A percentile compares a stretch with the other conserved stretches of the same genome.
These are phyloP conservation scores for Ocimum tenuiflorum DNA, from an alignment of 257 asterid species.

Conservation along the genomic window DNA sequence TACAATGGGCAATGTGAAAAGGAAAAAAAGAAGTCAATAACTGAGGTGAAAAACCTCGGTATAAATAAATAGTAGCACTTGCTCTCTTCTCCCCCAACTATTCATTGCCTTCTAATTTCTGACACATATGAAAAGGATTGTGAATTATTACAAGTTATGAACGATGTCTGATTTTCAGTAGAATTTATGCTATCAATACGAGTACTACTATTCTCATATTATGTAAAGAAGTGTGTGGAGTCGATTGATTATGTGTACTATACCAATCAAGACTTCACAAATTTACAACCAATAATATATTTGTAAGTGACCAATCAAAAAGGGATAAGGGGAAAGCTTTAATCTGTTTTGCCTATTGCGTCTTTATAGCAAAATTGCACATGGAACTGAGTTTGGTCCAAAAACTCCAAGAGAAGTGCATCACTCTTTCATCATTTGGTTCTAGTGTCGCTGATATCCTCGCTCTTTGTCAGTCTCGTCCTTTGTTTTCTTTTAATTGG, in stretches of 20 bases:
- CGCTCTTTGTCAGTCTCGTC: no score
- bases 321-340: background rate
- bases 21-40: constrained; percentile 8
- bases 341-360: background rate
- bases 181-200: no score
- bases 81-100: background rate
- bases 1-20: constrained; percentile 3
- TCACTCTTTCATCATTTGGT: no score
- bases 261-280: constrained; percentile 5
- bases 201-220: no score
- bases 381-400: no score
- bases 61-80: background rate
- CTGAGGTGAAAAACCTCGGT: background rate
- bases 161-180: background rate
- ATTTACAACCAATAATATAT: background rate
- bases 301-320: constrained; percentile 1
- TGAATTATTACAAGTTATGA: constrained; percentile 4
- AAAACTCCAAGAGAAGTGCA: no score
- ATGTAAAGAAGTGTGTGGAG: no score
- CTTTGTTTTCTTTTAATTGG: no score
- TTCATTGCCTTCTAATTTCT: background rate
- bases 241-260: background rate
- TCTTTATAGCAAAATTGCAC: background rate
- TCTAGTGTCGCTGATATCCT: no score
- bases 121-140: constrained; percentile 4